Evolutionary conservation across 192 early-diverging fungal genomes (phyloP), one percentile per base, ranked within the genome.

Genomic region (Coemansia sp.): DNA sequence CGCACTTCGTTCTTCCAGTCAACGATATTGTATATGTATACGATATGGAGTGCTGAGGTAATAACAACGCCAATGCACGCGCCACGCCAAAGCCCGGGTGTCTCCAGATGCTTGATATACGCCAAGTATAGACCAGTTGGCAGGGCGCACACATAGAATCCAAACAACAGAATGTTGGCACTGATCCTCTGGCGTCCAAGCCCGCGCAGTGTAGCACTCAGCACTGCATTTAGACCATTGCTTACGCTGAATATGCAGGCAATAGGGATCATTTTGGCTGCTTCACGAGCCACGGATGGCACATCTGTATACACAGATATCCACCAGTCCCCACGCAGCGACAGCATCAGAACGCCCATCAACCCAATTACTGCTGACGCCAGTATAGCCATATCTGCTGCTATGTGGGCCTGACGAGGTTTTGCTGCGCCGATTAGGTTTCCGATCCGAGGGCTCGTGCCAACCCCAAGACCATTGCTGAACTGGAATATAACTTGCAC

Each of bases 401-500:
- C 32, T 32, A 32, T 32, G 32, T 32, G 32, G 32, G 32, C 32
- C 32, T 32, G 32, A 4, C 32, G 32, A 32, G 32, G 32, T 2
- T 32, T 32, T 32, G 32, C 32, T 32, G 32, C 32, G 32, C 32
- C 32, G 32, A 32, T 32, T 32, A 32, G 32, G 32, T 32, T 32
- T 4, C 32, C 32, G 32, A 32, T 32, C 32, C 32, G 32, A 32
- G 32, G 32, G 32, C 32, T 32, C 32, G 32, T 32, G 32, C 32
- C 32, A 32, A 32, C 32, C 32, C 32, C 32, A 32, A 32, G 32
- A 32, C 32, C 32, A 32, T 32, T 32, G 32, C 32, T 32, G 32
- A 68, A 91, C 62, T 91, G 68, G 55, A 65, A 92, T 85, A 87
- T 80, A 7, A 90, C 88, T 16, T 85, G 88, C n/a, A 95, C 70